Percentiles rank a stretch among this genome's conserved stretches.
Conservation (phyloP, 371 early-diverging fungal genomes). For the Mortierella sp. region DNA sequence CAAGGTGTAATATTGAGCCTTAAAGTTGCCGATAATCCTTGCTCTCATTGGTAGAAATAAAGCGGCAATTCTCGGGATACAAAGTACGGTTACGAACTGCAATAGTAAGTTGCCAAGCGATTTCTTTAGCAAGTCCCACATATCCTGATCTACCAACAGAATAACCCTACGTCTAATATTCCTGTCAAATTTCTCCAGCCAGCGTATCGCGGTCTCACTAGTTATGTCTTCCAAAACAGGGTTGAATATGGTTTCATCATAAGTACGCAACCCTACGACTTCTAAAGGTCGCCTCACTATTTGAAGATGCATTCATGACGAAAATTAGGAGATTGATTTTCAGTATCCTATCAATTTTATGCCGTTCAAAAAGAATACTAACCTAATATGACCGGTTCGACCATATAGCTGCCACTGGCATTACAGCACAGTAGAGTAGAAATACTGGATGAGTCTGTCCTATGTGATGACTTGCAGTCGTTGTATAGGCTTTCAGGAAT, state of each 20-base stretch:
- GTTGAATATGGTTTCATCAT: not conserved
- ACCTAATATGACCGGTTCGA: constrained; percentile 9
- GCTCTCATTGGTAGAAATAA: constrained; percentile 8
- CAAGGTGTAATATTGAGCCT: constrained; percentile 1
- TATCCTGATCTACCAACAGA: not conserved
- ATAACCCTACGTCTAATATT: not conserved
- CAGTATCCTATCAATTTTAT: not conserved
- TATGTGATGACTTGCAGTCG: not conserved
- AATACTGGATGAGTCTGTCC: not conserved
- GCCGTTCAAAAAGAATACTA: not conserved
- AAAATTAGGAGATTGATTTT: not conserved
- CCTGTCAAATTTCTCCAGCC: constrained; percentile 8
- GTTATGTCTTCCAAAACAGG: not conserved
- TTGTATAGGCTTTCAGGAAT: not conserved
- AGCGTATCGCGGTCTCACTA: not conserved
- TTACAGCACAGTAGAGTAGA: constrained; percentile 14
- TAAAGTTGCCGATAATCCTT: constrained; percentile 3
- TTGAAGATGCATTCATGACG: not conserved
- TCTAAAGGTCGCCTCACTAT: constrained; percentile 1
- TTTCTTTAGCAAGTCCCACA: not conserved
- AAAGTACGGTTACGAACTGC: not conserved
- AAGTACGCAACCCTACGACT: no score
- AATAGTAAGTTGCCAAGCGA: not conserved
- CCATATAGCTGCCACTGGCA: not conserved
- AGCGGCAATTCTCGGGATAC: not conserved